Evolutionary conservation across 1,284 basidiomycete genomes (phyloP), one percentile per base, ranked within the genome.

Genomic region (Bondarzewia mesenterica): DNA sequence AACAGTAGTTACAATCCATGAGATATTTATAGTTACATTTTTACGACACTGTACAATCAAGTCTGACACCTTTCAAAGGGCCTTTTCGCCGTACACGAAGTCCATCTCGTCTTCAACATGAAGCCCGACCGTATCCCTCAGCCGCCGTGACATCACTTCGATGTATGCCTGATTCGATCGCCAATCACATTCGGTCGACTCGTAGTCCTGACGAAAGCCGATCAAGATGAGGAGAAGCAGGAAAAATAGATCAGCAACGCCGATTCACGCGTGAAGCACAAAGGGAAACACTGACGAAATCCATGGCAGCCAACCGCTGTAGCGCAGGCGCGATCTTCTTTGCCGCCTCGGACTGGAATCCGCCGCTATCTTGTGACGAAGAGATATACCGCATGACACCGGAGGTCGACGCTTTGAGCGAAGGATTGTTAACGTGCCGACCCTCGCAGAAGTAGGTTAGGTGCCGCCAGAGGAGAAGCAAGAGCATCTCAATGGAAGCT

Each of bases 391-490:
- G 74, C 68, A 81, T 70, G 10, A 75, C 70, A 42, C 73, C 69
- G 26, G 73, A 67, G 36, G 75, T 67, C n/a, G 71, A 68, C 35
- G 60, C 65, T 57, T 62, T 66, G 51, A 66, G 64, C 57, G 60
- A 69, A 23, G 58, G 60, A 44, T 60, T 65, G 57, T 66, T 66
- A 54, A 61, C 57, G 49, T 63, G 62, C 42, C 61, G 67, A 48
- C 60, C 70, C 56, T 73, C 69, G 14, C 71, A 61, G 57, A 83
- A 88, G 54, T 78, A 77, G 16, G 80, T 73, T 35, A 94, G 62
- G 62, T 97, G 93, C 27, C 92, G 76, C 85, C 90, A 94, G 10
- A 93, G 72, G 22, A 96, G 71, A 5, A 96, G 73, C 6, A 96
- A 70, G 6, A 91, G 66, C 72, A 93, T 87, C 66, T 96, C 93